Evolutionary conservation across 163 green algal species (phyloP), one percentile per base, ranked within the genome.

Genomic region (Trebouxiophyceae sp.): DNA sequence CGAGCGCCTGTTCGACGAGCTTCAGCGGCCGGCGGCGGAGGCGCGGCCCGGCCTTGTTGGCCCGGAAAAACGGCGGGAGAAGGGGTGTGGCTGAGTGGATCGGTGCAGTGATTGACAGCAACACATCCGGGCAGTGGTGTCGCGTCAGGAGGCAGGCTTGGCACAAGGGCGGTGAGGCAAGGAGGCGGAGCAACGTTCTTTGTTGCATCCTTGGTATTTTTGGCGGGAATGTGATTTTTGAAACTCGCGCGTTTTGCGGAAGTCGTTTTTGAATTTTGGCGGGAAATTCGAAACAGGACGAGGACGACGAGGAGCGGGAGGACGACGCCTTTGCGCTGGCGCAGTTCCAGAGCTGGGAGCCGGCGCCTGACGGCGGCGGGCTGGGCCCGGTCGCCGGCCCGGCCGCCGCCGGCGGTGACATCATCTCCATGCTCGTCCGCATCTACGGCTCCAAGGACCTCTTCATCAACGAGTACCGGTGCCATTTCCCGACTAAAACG

Each of bases 381-480:
- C 16, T 62, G 70, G 87, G 23, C 76, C 87, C 19, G 68, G 70
- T 2, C 76, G 71, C 56, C 64, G 45, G 0, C 16, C 16, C 4
- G 31, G 67, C 47, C 23, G 28, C 46, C 19, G 57, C 47, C 50
- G 32, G 30, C 12, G 27, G 46, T 7, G 79, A 95, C 70, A 78
- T 90, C 29, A 83, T 95, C 26, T 71, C 61, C 31, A 78, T 85
- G 77, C 79, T 98, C 31, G 84, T 96, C 5, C 82, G 74, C 62
- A 92, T 98, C 59, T 96, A 92, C 58, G 91, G 92, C 39, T 77
- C 50, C 56, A 88, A 91, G 50, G 88, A 95, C 64, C 68, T 91
- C 7, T 94, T 97, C 60, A 81, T 97, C 28, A 79, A 74, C 46
- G 89, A 97, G 72, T 97, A 97, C 71, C 71, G 75, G 73, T 84